Evolutionary conservation across 1,284 basidiomycete genomes (phyloP).

Genomic region (Entoloma clypeatum): DNA sequence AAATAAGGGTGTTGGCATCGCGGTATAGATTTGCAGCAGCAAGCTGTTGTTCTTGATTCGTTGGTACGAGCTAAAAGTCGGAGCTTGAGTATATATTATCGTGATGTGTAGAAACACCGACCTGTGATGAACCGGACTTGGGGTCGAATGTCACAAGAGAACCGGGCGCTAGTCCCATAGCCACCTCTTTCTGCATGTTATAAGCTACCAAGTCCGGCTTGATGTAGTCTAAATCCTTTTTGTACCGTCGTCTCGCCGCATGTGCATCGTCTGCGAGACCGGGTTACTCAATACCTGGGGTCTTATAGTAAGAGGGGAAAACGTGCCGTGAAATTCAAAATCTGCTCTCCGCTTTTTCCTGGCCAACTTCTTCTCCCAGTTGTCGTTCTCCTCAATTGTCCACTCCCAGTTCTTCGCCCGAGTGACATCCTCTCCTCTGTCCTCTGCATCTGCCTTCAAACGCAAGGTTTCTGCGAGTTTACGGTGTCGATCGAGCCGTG

Average conservation of each 20-base stretch:
- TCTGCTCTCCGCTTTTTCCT: conserved; percentile 74
- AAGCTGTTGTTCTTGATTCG: conserved; percentile 59
- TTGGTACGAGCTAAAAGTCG: conserved; percentile 42
- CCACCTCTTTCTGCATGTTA: conserved; percentile 82
- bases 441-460: conserved; percentile 83
- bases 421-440: conserved; percentile 74
- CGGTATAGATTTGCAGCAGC: conserved; percentile 82
- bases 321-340: conserved; percentile 67
- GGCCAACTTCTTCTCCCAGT: conserved; percentile 87
- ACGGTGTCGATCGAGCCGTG: conserved; percentile 81
- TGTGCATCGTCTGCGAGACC: conserved; percentile 75
- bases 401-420: conserved; percentile 91
- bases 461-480: conserved; percentile 87
- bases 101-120: conserved; percentile 20
- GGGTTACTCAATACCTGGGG: background rate
- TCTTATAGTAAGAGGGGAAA: background rate
- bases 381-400: conserved; percentile 91
- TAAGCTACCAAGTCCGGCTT: conserved; percentile 87
- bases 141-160: conserved; percentile 55
- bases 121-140: conserved; percentile 40
- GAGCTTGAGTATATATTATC: conserved; percentile 7
- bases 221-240: conserved; percentile 82
- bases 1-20: conserved; percentile 85
- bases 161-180: conserved; percentile 69
- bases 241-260: conserved; percentile 84